Conservation (phyloP, 805 yeast species). For the Candida jianshihensis region DNA sequence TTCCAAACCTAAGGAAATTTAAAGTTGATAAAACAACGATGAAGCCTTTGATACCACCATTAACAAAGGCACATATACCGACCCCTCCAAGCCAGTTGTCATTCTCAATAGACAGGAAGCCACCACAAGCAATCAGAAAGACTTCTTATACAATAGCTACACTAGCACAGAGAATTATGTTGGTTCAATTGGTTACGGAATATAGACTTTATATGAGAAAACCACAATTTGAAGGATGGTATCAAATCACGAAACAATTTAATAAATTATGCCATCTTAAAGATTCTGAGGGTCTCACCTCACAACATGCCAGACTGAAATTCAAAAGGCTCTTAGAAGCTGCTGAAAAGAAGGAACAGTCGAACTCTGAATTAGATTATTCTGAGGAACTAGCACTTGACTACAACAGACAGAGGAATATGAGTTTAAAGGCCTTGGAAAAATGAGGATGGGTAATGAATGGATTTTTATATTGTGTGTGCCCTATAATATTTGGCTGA, state of each 20-base stretch:
- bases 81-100: no score
- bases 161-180: neutral
- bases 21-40: neutral
- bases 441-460: no score
- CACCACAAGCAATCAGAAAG: no score
- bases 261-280: neutral
- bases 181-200: neutral
- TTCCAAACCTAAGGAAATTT: conserved; percentile 4
- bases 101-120: no score
- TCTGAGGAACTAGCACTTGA: neutral
- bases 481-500: no score
- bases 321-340: conserved; percentile 1
- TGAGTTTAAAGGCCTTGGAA: neutral
- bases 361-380: neutral
- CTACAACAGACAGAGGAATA: neutral
- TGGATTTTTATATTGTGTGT: no score
- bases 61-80: no score
- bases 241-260: neutral
- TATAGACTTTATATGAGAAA: neutral
- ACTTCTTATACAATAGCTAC: conserved; percentile 3
- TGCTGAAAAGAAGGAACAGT: conserved; percentile 3
- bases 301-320: conserved; percentile 4
- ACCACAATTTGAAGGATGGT: conserved; percentile 2
- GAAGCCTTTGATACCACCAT: no score
- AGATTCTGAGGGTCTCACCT: conserved; percentile 1